Base-by-base conservation (phyloP, 1,139 yeast genomes). In the Kodamaea arcana region DNA sequence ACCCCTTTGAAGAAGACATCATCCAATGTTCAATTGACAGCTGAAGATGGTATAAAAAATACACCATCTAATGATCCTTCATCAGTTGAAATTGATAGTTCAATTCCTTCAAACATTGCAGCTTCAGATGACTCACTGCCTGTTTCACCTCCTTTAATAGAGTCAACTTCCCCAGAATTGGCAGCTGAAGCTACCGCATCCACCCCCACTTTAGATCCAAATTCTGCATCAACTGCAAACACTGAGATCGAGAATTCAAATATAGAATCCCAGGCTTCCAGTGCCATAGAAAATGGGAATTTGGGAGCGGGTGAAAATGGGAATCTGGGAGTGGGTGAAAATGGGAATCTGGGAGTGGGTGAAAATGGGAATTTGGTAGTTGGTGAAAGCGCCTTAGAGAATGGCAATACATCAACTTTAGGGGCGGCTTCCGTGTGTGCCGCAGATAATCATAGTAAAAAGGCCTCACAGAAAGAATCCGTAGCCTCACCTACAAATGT, bases 391-490 rank as follows among this genome's bases (percentile, higher is more conserved):
- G 22, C 22, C 9, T 9, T 18, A 18, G 9, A 18, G 14, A 16
- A 29, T 10, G 14, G 13, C 9, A 7, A 6, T 18, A 18, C 22
- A 7, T 6, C 6, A 7, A 18, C 22, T 18, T n/a, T n/a, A n/a
- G n/a, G n/a, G n/a, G n/a, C n/a, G n/a, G n/a, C n/a, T n/a, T n/a
- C n/a, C n/a, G n/a, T n/a, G n/a, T n/a, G n/a, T n/a, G n/a, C n/a
- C n/a, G 13, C 24, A 32, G 7, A 38, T 41, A n/a, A n/a, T n/a
- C n/a, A n/a, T n/a, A 18, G 22, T 18, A 9, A 6, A 18, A 18
- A 9, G 6, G 9, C 22, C 9, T 18, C 9, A 9, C 22, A 18
- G 9, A 18, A 18, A 7, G 9, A 7, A 6, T 9, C 6, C 22
- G n/a, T n/a, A n/a, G n/a, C n/a, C n/a, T n/a, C n/a, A n/a, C n/a